Conservation (phyloP, 192 early-diverging fungal species). For the Entophlyctis luteolus region DNA sequence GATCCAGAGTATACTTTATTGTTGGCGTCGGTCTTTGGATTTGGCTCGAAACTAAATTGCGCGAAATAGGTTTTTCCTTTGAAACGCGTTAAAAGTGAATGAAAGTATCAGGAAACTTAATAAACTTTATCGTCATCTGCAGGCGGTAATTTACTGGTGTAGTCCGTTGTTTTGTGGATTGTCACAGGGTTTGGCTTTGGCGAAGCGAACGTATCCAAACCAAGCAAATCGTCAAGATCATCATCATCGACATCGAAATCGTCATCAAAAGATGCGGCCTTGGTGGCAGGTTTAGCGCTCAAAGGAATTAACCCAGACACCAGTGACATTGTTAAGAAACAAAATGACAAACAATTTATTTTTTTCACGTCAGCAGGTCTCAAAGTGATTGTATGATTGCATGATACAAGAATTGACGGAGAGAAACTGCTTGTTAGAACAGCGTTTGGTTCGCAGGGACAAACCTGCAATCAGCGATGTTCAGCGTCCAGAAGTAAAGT, state of each 20-base stretch:
- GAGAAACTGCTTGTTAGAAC: too few relatives aligned
- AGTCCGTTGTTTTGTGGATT: not conserved
- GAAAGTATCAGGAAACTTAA: not conserved
- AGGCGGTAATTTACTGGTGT: not conserved
- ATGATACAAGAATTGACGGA: too few relatives aligned
- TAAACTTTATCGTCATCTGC: not conserved
- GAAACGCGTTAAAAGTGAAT: not conserved
- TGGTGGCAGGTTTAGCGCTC: not conserved
- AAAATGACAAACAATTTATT: too few relatives aligned
- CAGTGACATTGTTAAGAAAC: too few relatives aligned
- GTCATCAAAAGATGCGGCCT: not conserved
- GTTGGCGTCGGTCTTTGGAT: not conserved
- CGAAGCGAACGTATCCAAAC: not conserved
- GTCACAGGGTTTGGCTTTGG: not conserved
- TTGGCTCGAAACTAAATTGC: constrained; percentile 2
- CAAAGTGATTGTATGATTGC: too few relatives aligned
- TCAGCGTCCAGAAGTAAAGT: not conserved
- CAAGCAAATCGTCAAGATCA: constrained; percentile 16
- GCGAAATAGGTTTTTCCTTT: not conserved
- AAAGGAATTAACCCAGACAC: constrained; percentile 11
- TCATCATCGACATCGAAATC: constrained; percentile 23
- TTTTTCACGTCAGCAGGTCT: too few relatives aligned
- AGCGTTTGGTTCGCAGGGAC: too few relatives aligned
- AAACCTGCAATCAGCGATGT: not conserved
- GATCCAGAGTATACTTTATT: not conserved